A percentile compares a stretch with the other conserved stretches of the same genome.
Conservation (phyloP, 768 basidiomycete genomes). For the Leccinum sublutescens region DNA sequence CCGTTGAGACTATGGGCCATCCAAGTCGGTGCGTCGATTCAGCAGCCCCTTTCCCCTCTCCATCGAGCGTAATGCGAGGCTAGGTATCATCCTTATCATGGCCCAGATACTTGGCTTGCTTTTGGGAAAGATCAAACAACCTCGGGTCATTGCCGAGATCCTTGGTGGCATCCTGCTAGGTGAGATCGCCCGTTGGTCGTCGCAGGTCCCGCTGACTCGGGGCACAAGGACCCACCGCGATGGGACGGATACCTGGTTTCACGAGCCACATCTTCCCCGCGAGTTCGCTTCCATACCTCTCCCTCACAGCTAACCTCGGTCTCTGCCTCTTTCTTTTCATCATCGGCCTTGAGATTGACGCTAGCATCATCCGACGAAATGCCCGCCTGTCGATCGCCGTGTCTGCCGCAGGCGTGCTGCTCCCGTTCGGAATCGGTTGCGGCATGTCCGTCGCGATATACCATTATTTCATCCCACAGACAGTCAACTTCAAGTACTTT, state of each 20-base stretch:
- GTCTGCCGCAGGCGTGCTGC: constrained; percentile 69
- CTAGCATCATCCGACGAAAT: constrained; percentile 73
- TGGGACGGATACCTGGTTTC: constrained; percentile 88
- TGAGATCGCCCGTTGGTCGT: constrained; percentile 16
- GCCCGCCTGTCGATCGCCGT: constrained; percentile 63
- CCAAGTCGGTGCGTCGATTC: constrained; percentile 55
- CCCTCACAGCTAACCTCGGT: constrained; percentile 87
- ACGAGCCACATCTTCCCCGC: constrained; percentile 81
- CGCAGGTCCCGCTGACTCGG: constrained; percentile 37
- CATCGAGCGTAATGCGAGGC: background rate
- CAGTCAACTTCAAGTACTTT: constrained; percentile 77
- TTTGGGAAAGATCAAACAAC: constrained; percentile 74
- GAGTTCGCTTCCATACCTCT: constrained; percentile 69
- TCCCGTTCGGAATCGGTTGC: constrained; percentile 88
- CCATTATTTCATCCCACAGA: constrained; percentile 60
- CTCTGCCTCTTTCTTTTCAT: constrained; percentile 89
- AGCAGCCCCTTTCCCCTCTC: background rate
- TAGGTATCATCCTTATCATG: constrained; percentile 79
- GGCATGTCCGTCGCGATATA: constrained; percentile 75
- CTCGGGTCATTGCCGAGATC: constrained; percentile 92
- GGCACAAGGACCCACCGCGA: constrained; percentile 44
- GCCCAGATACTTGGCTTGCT: constrained; percentile 68
- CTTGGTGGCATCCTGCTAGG: constrained; percentile 89
- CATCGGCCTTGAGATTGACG: constrained; percentile 90
- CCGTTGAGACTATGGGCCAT: constrained; percentile 78